Evolutionary conservation across 2,329 filamentous ascomycete species (phyloP).

Genomic region (Ophiocordyceps robertsii): DNA sequence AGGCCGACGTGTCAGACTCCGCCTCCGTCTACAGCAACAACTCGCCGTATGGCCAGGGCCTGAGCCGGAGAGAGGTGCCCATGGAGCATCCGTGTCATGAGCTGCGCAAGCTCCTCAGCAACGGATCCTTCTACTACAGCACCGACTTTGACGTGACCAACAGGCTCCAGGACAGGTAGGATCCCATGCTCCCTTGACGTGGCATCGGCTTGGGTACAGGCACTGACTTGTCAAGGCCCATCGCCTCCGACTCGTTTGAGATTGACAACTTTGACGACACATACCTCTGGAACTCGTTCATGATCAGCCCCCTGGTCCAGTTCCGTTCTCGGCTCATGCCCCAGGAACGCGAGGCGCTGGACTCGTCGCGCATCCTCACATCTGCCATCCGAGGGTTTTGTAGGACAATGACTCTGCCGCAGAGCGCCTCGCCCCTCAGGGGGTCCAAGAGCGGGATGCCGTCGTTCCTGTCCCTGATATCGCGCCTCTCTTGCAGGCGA

Average conservation of each 20-base stretch:
- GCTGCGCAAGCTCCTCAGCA: slow-evolving; percentile 80
- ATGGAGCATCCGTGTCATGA: slow-evolving; percentile 83
- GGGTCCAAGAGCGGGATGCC: slow-evolving; percentile 55
- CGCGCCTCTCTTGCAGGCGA: slow-evolving; percentile 75
- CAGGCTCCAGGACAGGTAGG: slow-evolving; percentile 71
- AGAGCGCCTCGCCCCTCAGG: slow-evolving; percentile 58
- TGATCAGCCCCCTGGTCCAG: slow-evolving; percentile 85
- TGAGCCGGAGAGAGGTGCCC: slow-evolving; percentile 54
- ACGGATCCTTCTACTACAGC: slow-evolving; percentile 95
- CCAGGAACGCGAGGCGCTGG: slow-evolving; percentile 65
- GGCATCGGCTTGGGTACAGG: slow-evolving; percentile 2
- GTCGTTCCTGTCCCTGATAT: slow-evolving; percentile 78
- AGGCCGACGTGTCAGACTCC: slow-evolving; percentile 33
- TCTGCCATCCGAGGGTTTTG: slow-evolving; percentile 92
- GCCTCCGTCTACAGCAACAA: slow-evolving; percentile 33
- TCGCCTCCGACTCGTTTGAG: slow-evolving; percentile 67
- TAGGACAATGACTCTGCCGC: slow-evolving; percentile 71
- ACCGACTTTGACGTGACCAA: slow-evolving; percentile 97
- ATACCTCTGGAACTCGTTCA: slow-evolving; percentile 96
- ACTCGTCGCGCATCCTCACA: slow-evolving; percentile 76
- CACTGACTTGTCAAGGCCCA: slow-evolving; percentile 35
- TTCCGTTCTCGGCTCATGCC: slow-evolving; percentile 73
- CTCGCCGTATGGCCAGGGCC: slow-evolving; percentile 21
- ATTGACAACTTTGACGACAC: slow-evolving; percentile 87
- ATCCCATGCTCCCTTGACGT: background rate